Percentiles rank a stretch among this genome's conserved stretches.
Evolutionary conservation across 352 stramenopile genomes (phyloP).

Genomic region (Phytophthora constricta): DNA sequence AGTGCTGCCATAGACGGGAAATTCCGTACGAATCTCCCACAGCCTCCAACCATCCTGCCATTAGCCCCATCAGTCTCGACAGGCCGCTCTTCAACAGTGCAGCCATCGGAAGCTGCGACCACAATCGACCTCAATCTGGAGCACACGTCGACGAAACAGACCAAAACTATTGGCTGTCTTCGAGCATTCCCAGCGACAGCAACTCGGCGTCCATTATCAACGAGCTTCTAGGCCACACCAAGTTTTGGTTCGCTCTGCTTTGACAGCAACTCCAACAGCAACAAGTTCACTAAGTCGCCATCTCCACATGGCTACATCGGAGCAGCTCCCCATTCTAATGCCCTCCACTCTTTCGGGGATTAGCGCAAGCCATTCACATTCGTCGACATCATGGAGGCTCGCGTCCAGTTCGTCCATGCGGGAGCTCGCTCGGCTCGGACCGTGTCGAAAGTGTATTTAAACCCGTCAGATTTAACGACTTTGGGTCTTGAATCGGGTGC

Average conservation of each 20-base stretch:
- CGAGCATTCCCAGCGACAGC: not conserved
- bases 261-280: not conserved
- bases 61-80: too few relatives aligned
- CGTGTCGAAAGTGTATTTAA: constrained; percentile 77
- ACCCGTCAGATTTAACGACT: constrained; percentile 55
- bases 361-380: constrained; percentile 21
- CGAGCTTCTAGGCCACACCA: constrained; percentile 21
- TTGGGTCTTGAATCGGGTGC: constrained; percentile 48
- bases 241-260: constrained; percentile 24
- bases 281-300: constrained; percentile 9
- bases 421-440: constrained; percentile 60
- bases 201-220: constrained; percentile 13
- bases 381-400: constrained; percentile 34
- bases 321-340: not conserved
- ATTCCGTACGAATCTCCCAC: not conserved
- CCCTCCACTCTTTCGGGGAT: constrained; percentile 28
- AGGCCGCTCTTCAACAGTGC: too few relatives aligned
- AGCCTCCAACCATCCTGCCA: too few relatives aligned
- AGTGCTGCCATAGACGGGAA: not conserved
- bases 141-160: not conserved
- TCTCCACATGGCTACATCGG: constrained; percentile 11
- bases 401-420: constrained; percentile 67
- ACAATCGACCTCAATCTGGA: not conserved
- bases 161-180: constrained; percentile 1
- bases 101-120: constrained; percentile 35